A percentile compares a stretch with the other conserved stretches of the same genome.
These are phyloP conservation scores for Dimargaris xerosporica DNA, from an alignment of 192 early-diverging fungal species.

Conservation along the genomic window DNA sequence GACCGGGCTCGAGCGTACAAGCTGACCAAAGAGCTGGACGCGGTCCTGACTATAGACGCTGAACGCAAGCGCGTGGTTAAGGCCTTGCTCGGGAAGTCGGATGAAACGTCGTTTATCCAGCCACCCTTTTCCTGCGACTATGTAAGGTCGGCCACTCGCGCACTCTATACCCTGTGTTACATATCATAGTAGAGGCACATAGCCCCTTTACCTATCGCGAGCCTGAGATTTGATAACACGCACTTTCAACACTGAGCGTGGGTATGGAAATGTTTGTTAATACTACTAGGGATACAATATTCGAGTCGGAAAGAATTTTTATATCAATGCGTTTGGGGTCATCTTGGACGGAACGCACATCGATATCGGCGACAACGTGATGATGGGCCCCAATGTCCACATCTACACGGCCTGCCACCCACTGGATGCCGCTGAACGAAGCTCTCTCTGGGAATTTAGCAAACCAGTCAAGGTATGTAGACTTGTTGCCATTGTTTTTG, in stretches of 20 bases:
- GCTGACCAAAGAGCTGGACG: slow-evolving; percentile 19
- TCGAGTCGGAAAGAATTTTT: slow-evolving; percentile 51
- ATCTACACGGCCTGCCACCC: slow-evolving; percentile 61
- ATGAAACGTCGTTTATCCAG: slow-evolving; percentile 39
- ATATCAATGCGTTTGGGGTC: slow-evolving; percentile 57
- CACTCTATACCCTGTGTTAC: not conserved
- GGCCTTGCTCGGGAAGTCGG: slow-evolving; percentile 37
- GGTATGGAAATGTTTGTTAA: no score
- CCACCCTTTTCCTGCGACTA: slow-evolving; percentile 63
- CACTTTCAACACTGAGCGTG: no score
- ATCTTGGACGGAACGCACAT: slow-evolving; percentile 64
- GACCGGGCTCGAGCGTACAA: slow-evolving; percentile 18
- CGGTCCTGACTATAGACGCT: slow-evolving; percentile 18
- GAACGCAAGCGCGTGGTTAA: slow-evolving; percentile 17
- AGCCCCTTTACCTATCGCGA: no score
- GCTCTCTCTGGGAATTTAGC: not conserved
- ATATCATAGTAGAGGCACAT: no score
- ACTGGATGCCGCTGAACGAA: slow-evolving; percentile 29
- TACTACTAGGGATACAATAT: slow-evolving; percentile 57
- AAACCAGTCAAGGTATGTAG: slow-evolving; percentile 38
- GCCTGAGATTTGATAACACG: no score
- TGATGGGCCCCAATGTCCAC: slow-evolving; percentile 66
- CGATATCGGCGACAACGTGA: slow-evolving; percentile 51
- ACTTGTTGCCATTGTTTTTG: no score
- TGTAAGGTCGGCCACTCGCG: slow-evolving; percentile 17